These are phyloP conservation scores for Serendipita indica DNA, from an alignment of 768 basidiomycete genomes.

Conservation along the genomic window DNA sequence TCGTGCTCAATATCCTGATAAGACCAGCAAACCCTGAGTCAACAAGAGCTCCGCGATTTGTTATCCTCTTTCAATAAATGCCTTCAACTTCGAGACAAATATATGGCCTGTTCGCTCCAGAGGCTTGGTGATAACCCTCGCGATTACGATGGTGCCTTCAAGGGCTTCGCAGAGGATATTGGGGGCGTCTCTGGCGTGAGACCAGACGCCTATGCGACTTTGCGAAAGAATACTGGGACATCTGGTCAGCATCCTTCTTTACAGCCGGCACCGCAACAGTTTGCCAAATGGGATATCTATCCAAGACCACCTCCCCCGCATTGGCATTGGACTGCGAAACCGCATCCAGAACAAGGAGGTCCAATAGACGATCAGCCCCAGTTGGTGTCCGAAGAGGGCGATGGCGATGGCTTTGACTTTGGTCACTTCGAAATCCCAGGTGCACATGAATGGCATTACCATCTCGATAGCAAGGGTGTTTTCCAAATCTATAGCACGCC, in stretches of 20 bases:
- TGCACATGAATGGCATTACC: conserved; percentile 42
- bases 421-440: conserved; percentile 62
- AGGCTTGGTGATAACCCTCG: conserved; percentile 88
- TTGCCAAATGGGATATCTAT: conserved; percentile 72
- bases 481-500: conserved; percentile 56
- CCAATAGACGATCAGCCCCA: conserved; percentile 30
- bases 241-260: conserved; percentile 15
- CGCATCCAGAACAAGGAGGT: conserved; percentile 13
- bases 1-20: neutral
- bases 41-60: conserved; percentile 27
- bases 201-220: conserved; percentile 37
- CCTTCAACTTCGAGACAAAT: conserved; percentile 88
- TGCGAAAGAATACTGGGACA: conserved; percentile 11
- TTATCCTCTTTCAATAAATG: conserved; percentile 69
- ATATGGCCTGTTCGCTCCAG: conserved; percentile 76
- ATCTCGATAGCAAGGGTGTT: conserved; percentile 77
- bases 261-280: conserved; percentile 20
- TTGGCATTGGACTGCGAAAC: conserved; percentile 68
- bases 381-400: conserved; percentile 13
- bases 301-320: conserved; percentile 88
- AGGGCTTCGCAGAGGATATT: conserved; percentile 45
- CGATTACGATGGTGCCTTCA: conserved; percentile 73
- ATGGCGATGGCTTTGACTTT: conserved; percentile 46
- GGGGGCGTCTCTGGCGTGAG: conserved; percentile 53
- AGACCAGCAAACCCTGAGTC: conserved; percentile 13